These are phyloP conservation scores for Salvia miltiorrhiza DNA, from an alignment of 257 asterid species.

Conservation along the genomic window DNA sequence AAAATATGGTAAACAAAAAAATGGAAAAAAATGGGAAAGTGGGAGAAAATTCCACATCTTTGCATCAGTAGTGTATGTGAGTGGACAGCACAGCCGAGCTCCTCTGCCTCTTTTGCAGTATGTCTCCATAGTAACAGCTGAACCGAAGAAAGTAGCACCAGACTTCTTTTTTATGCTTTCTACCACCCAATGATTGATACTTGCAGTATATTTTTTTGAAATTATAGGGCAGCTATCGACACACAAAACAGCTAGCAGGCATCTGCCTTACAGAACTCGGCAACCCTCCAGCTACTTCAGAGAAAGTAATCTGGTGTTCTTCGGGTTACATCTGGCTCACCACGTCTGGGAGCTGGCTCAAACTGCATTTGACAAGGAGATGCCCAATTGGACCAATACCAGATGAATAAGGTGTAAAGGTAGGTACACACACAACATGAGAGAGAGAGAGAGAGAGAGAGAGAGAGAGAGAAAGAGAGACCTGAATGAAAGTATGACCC, in stretches of 20 bases:
- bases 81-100: conserved; percentile 18
- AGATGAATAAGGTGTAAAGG: no score
- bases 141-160: conserved; percentile 20
- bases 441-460: conserved; percentile 22
- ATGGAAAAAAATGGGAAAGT: conserved; percentile 12
- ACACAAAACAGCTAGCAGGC: conserved; percentile 35
- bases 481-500: conserved; percentile 77
- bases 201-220: conserved; percentile 2
- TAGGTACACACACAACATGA: neutral
- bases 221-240: conserved; percentile 22
- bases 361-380: conserved; percentile 39
- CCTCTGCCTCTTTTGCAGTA: conserved; percentile 17
- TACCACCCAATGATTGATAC: conserved; percentile 15
- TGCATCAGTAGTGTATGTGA: conserved; percentile 13
- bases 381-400: neutral
- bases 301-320: conserved; percentile 86
- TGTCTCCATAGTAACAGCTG: conserved; percentile 17
- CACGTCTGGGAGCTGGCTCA: conserved; percentile 89
- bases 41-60: conserved; percentile 14
- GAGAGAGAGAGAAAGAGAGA: no score
- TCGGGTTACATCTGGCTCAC: conserved; percentile 87
- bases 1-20: conserved; percentile 21
- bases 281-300: conserved; percentile 36
- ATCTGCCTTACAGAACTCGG: conserved; percentile 18
- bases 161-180: conserved; percentile 20